Conservation (phyloP, 352 stramenopile species). For the Globisporangium perplexum region DNA sequence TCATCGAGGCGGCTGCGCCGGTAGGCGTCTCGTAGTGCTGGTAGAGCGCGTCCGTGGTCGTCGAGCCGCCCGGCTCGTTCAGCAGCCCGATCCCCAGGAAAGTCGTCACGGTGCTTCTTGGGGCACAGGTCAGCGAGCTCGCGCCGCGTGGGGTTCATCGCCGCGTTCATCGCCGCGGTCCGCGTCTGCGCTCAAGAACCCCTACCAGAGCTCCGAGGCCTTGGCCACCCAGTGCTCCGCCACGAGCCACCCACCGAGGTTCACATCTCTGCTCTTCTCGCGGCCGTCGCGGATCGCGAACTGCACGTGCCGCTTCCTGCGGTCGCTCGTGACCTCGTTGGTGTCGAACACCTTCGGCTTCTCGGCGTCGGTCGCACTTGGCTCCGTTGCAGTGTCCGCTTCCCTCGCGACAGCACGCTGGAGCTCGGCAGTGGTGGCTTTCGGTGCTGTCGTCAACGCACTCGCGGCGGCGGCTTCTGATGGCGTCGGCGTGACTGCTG, state of each 20-base stretch:
- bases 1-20: slow-evolving; percentile 12
- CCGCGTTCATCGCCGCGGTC: slow-evolving; percentile 50
- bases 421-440: neutral
- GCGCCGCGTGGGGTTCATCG: slow-evolving; percentile 33
- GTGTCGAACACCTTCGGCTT: no score
- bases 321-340: slow-evolving; percentile 25
- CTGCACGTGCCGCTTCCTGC: slow-evolving; percentile 57
- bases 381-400: neutral
- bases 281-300: slow-evolving; percentile 47
- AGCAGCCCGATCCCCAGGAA: slow-evolving; percentile 31
- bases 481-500: no score
- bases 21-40: slow-evolving; percentile 28
- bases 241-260: slow-evolving; percentile 77
- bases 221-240: slow-evolving; percentile 76
- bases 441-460: neutral
- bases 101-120: slow-evolving; percentile 40
- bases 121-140: slow-evolving; percentile 37
- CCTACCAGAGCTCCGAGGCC: slow-evolving; percentile 49
- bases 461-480: no score
- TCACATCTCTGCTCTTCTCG: slow-evolving; percentile 49
- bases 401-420: neutral
- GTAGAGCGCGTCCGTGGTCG: slow-evolving; percentile 15
- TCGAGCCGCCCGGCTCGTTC: slow-evolving; percentile 24
- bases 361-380: neutral
- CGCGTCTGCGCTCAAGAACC: slow-evolving; percentile 28